phyloP scores from a whole-genome alignment of 495 filamentous ascomycete species.

The Baudoinia panamericana region DNA sequence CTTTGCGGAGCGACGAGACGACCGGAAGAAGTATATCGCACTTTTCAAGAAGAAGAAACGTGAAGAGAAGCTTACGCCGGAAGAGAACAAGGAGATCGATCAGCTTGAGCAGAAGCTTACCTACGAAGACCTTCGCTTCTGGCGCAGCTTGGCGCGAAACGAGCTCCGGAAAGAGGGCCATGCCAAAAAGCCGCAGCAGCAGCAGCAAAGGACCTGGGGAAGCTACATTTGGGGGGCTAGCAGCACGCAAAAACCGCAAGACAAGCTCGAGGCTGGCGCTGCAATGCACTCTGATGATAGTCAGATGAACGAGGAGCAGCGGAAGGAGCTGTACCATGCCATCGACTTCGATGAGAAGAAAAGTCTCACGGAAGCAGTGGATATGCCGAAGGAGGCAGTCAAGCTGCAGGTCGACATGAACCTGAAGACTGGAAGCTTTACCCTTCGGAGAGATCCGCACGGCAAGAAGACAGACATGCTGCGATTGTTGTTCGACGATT shows the following conservation, averaged over 20 bases:
- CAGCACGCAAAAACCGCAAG: conserved; percentile 34
- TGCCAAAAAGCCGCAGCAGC: conserved; percentile 51
- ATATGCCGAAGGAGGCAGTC: conserved; percentile 76
- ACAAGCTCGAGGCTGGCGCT: conserved; percentile 42
- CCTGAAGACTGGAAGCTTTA: conserved; percentile 85
- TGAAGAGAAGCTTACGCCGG: conserved; percentile 53
- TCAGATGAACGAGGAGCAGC: conserved; percentile 84
- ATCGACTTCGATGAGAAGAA: conserved; percentile 99
- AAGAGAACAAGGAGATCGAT: conserved; percentile 59
- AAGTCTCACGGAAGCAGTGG: conserved; percentile 69
- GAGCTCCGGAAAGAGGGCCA: conserved; percentile 86
- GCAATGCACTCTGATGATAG: too few species aligned
- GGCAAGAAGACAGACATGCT: conserved; percentile 64
- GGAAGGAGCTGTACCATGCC: conserved; percentile 89
- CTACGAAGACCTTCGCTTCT: conserved; percentile 95
- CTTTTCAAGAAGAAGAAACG: conserved; percentile 89
- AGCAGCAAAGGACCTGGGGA: conserved; percentile 66
- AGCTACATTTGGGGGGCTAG: conserved; percentile 69
- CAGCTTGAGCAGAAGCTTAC: conserved; percentile 73
- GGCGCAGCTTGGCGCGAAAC: conserved; percentile 85
- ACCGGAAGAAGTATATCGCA: conserved; percentile 76
- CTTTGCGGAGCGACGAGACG: conserved; percentile 80
- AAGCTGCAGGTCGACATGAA: conserved; percentile 85
- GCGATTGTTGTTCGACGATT: conserved; percentile 83
- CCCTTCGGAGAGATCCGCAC: conserved; percentile 76